Evolutionary conservation across 331 rosid genomes (phyloP).

Genomic region (Ulmus americana): DNA sequence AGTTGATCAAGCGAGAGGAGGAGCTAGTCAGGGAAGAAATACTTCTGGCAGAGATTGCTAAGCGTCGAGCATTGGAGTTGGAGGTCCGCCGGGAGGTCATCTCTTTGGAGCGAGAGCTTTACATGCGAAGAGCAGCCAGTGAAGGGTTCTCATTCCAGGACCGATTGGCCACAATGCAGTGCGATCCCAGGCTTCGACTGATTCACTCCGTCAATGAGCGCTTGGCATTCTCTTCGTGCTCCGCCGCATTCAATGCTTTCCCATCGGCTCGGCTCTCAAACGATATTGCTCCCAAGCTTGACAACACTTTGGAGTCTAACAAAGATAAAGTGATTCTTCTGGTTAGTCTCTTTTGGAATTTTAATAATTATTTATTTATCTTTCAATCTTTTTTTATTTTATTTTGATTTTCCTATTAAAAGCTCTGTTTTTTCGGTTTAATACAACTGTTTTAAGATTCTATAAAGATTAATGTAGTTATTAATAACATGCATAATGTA

Average conservation of each 20-base stretch:
- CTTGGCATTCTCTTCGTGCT: not conserved
- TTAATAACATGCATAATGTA: not conserved
- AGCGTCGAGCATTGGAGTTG: slow-evolving; percentile 43
- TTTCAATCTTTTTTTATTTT: not conserved
- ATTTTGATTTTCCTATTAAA: not conserved
- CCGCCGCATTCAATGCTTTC: not conserved
- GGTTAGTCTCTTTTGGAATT: slow-evolving; percentile 32
- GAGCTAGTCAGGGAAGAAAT: slow-evolving; percentile 45
- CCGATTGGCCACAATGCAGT: slow-evolving; percentile 4
- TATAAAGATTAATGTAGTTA: not conserved
- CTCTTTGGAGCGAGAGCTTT: slow-evolving; percentile 40
- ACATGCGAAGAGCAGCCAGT: slow-evolving; percentile 14
- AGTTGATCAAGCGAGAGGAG: slow-evolving; percentile 32
- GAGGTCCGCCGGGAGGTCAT: slow-evolving; percentile 53
- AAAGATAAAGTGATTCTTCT: slow-evolving; percentile 34
- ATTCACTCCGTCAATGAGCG: slow-evolving; percentile 16
- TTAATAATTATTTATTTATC: not conserved
- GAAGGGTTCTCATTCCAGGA: slow-evolving; percentile 10
- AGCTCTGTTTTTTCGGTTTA: not conserved
- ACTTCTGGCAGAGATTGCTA: slow-evolving; percentile 31
- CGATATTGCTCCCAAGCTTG: slow-evolving; percentile 6
- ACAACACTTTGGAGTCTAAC: slow-evolving; percentile 1
- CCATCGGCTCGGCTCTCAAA: slow-evolving; percentile 5
- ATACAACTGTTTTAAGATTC: not conserved
- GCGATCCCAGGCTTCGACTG: slow-evolving; percentile 7